Base-by-base conservation (phyloP, 495 filamentous ascomycete species). In the Penicillium mononematosum region DNA sequence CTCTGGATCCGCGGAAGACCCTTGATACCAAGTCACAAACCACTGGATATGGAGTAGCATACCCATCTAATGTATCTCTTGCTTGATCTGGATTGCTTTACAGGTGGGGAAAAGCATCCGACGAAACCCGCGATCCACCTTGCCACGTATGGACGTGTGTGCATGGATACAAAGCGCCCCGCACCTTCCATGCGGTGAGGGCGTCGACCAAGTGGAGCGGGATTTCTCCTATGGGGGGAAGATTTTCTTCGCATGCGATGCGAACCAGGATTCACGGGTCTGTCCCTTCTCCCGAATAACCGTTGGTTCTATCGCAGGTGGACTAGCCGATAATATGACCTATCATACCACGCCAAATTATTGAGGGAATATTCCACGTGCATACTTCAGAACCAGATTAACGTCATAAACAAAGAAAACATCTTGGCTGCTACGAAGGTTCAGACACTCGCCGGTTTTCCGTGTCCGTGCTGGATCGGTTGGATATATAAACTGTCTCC, bases 331-430 rank as follows among this genome's bases (percentile, higher is more conserved):
- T 14, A 9, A 9, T 46, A 17, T 45, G 24, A n/a, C 14, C 24
- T 46, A 29, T 46, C 24, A 46, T n/a, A n/a, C 2, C 4, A 16
- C 14, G 6, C 2, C 5, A 25, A 24, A 46, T 9, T 5, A 27
- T 16, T 46, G 22, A 16, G 44, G 24, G 44, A n/a, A 25, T 46
- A 29, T 46, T 17, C 17, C 7, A 29, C 44, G 5, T 46, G 12
- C 44, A 46, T 46, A n/a, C 25, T 46, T 46, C 2, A 17, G 29
- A 17, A 9, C 4, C 12, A 46, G 24, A 10, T 46, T 2, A 29
- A 46, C 44, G 44, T 46, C 24, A 46, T 46, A 16, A 29, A 27
- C 22, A 46, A 46, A 29, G 44, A 46, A 27, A 29, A 27, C 12
- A 16, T 16, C 44, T 46, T 46, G 24, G 24, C 6, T 46, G 4